Evolutionary conservation across 208 protist genomes (phyloP).

Genomic region (Leishmania tropica): DNA sequence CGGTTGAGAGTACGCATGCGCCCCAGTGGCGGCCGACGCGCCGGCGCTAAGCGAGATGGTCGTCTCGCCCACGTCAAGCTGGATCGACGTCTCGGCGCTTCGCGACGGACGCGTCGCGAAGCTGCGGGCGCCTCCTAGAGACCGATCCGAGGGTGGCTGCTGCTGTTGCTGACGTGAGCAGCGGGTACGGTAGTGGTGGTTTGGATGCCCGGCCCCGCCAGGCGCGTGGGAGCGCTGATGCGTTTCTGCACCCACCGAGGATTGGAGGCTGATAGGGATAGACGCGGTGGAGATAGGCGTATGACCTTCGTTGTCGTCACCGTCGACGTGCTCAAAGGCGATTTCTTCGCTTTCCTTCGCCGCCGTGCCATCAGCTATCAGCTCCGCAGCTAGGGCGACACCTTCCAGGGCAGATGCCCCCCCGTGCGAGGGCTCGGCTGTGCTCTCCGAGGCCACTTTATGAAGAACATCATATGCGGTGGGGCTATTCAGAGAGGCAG

Average conservation of each 20-base stretch:
- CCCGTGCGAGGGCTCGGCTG: background rate
- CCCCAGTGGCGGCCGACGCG: no score
- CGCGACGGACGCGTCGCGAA: background rate
- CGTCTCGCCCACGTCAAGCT: slow-evolving; percentile 10
- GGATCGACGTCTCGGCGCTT: slow-evolving; percentile 12
- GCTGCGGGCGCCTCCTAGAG: background rate
- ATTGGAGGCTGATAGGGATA: background rate
- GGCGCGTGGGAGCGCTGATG: background rate
- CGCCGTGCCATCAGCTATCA: background rate
- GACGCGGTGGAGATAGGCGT: slow-evolving; percentile 6
- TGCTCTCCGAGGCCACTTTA: background rate
- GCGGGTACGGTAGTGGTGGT: background rate
- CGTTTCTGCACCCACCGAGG: background rate
- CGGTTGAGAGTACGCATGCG: background rate
- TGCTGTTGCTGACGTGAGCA: background rate
- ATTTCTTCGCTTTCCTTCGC: background rate
- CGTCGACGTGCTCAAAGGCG: no score
- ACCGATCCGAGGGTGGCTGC: background rate
- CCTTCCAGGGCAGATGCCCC: background rate
- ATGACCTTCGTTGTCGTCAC: background rate
- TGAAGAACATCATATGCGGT: background rate
- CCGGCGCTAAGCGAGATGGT: background rate
- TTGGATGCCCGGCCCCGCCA: background rate
- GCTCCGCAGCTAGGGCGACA: background rate
- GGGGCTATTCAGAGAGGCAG: background rate